Percentiles rank a stretch among this genome's conserved stretches.
phyloP scores from a whole-genome alignment of 2,329 filamentous ascomycete genomes.

The Cladosporium sp. region DNA sequence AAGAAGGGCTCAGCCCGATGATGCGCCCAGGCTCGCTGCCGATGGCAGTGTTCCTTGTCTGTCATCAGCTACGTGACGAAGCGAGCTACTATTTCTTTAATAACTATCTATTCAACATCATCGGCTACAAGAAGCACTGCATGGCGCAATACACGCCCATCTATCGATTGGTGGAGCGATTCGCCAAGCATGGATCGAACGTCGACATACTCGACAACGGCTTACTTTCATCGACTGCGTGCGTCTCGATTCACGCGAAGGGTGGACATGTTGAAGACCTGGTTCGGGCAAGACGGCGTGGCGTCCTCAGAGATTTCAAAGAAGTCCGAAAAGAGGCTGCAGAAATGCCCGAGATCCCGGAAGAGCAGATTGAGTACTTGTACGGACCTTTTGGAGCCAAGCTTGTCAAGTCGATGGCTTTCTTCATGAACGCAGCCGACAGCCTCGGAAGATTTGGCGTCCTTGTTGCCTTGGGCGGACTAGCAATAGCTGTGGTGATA shows the following conservation, averaged over 20 bases:
- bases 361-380: neutral
- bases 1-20: conserved; percentile 10
- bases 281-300: conserved; percentile 16
- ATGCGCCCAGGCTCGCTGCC: conserved; percentile 9
- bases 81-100: conserved; percentile 25
- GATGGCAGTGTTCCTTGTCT: conserved; percentile 15
- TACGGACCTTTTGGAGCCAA: neutral
- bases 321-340: conserved; percentile 16
- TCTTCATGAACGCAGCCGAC: neutral
- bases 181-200: conserved; percentile 19
- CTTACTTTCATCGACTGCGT: conserved; percentile 25
- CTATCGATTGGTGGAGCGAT: conserved; percentile 15
- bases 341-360: neutral
- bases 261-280: conserved; percentile 14
- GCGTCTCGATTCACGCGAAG: conserved; percentile 24
- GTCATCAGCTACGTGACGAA: conserved; percentile 20
- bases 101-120: conserved; percentile 27
- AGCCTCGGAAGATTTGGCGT: neutral
- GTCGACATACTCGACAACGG: conserved; percentile 29
- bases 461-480: neutral
- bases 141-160: conserved; percentile 20
- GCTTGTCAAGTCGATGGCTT: neutral
- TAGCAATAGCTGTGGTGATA: neutral
- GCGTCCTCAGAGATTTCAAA: conserved; percentile 15
- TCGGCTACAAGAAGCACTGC: conserved; percentile 26